Conservation (phyloP, 805 yeast species). For the Candida nanaspora region DNA sequence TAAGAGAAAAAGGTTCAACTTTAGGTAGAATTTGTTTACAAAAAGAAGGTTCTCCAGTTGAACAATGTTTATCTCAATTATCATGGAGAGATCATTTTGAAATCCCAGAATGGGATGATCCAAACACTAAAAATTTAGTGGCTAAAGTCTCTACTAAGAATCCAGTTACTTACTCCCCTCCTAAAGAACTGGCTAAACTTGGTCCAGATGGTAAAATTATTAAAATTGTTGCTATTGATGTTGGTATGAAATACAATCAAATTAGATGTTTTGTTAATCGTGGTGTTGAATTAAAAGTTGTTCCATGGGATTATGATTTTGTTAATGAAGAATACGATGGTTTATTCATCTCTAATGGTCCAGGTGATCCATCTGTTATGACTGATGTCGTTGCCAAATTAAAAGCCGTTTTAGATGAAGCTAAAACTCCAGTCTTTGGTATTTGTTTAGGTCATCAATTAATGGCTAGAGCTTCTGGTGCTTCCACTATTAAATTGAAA, state of each 20-base stretch:
- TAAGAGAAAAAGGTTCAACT: conserved; percentile 89
- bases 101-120: conserved; percentile 87
- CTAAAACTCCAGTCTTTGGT: conserved; percentile 87
- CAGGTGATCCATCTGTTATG: conserved; percentile 96
- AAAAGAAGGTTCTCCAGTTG: conserved; percentile 26
- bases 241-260: conserved; percentile 97
- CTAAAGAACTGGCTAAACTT: conserved; percentile 38
- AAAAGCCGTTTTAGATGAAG: conserved; percentile 47
- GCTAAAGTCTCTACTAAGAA: conserved; percentile 78
- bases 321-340: conserved; percentile 83
- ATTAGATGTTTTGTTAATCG: conserved; percentile 93
- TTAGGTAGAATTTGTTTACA: conserved; percentile 80
- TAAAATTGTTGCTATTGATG: conserved; percentile 87
- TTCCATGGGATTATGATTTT: conserved; percentile 92
- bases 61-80: conserved; percentile 23
- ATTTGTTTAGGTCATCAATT: conserved; percentile 98
- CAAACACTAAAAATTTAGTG: conserved; percentile 85
- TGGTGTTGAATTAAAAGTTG: conserved; percentile 93
- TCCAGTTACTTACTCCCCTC: conserved; percentile 74
- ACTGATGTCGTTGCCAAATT: conserved; percentile 57
- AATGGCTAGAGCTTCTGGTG: conserved; percentile 92
- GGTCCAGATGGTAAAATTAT: conserved; percentile 71
- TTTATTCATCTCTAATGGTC: conserved; percentile 94
- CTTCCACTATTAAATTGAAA: conserved; percentile 84
- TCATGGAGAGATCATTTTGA: conserved; percentile 61